phyloP scores from a whole-genome alignment of 306 rosid species.

The Adenanthera pavonina region DNA sequence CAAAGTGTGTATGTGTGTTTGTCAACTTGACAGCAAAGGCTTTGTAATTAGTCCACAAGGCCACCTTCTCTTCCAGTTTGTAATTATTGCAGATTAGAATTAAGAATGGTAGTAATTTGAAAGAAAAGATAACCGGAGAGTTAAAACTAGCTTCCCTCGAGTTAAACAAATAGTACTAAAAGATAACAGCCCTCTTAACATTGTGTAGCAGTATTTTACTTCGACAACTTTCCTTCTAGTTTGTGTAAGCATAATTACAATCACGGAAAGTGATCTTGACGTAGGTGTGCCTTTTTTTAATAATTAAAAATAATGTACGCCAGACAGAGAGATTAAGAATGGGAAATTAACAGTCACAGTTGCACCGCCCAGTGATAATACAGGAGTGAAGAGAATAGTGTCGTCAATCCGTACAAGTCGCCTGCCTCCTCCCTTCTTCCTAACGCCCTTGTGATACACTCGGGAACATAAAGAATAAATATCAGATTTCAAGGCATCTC shows the following conservation, averaged over 20 bases:
- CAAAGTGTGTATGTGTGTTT: constrained; percentile 11
- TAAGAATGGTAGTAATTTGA: no score
- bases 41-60: constrained; percentile 16
- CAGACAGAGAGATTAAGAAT: background rate
- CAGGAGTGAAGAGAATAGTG: constrained; percentile 53
- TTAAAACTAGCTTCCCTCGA: background rate
- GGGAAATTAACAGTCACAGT: constrained; percentile 19
- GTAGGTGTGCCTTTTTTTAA: background rate
- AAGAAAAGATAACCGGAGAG: background rate
- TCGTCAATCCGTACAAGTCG: constrained; percentile 62
- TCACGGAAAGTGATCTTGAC: background rate
- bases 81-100: no score
- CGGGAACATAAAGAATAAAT: constrained; percentile 38
- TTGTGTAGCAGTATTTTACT: background rate
- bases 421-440: constrained; percentile 39
- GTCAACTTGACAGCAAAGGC: constrained; percentile 46
- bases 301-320: background rate
- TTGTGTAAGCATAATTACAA: background rate
- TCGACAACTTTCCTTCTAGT: background rate
- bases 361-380: constrained; percentile 42
- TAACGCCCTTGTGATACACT: constrained; percentile 34
- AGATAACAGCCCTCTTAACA: background rate
- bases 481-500: constrained; percentile 46
- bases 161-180: background rate
- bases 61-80: background rate